A percentile compares a stretch with the other conserved stretches of the same genome.
Conservation (phyloP, 129 eudicot species). For the Artemisia argyi region DNA sequence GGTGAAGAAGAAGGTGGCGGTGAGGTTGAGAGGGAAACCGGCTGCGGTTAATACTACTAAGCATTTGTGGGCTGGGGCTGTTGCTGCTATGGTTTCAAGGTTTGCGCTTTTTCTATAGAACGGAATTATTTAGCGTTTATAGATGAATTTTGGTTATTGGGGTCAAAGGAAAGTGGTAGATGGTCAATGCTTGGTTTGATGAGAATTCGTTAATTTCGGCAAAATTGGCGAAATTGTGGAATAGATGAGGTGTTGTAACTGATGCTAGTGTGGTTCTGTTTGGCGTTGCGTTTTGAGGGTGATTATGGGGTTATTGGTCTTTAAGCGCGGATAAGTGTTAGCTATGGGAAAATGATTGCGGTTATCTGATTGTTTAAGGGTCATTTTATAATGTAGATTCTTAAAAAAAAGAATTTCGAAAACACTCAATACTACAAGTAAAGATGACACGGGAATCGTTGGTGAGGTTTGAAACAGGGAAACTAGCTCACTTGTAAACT, state of each 20-base stretch:
- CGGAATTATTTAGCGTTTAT: not conserved
- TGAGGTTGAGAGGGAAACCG: slow-evolving; percentile 38
- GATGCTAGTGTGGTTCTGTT: no score
- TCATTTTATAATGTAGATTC: no score
- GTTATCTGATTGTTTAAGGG: not conserved
- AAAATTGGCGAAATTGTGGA: not conserved
- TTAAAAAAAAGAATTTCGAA: no score
- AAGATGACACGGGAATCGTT: no score
- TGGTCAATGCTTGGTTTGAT: slow-evolving; percentile 3
- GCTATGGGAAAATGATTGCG: no score
- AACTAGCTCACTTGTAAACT: no score
- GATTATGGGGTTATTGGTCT: no score
- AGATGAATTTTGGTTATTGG: not conserved
- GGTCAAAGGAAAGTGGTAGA: slow-evolving; percentile 5
- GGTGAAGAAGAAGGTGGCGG: slow-evolving; percentile 20
- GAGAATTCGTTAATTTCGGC: not conserved
- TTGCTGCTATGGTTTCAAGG: slow-evolving; percentile 98
- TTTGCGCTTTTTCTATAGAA: slow-evolving; percentile 7
- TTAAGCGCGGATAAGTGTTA: no score
- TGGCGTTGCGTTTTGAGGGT: no score
- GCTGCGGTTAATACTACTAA: slow-evolving; percentile 80
- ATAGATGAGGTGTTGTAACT: no score
- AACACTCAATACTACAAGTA: no score
- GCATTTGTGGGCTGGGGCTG: slow-evolving; percentile 99
- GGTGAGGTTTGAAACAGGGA: no score